These are phyloP conservation scores for Ensete ventricosum DNA, from an alignment of 176 grass and related monocot species.

Conservation along the genomic window DNA sequence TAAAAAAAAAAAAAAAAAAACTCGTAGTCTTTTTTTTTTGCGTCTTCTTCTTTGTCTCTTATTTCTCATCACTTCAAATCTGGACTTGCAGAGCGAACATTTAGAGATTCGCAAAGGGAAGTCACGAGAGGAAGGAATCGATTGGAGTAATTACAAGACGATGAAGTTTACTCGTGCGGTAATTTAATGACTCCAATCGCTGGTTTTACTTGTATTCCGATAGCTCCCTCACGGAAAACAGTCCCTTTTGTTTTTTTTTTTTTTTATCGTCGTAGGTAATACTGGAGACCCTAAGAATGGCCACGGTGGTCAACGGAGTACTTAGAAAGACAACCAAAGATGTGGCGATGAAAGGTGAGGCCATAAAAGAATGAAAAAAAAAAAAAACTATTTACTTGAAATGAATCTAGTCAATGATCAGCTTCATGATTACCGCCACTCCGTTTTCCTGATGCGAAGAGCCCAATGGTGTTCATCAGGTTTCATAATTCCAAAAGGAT, in stretches of 20 bases:
- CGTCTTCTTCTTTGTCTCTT: neutral
- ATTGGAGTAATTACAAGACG: conserved; percentile 75
- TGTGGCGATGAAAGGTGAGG: conserved; percentile 79
- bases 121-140: conserved; percentile 32
- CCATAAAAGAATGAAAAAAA: neutral
- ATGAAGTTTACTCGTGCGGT: conserved; percentile 92
- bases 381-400: neutral
- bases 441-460: no score
- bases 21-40: neutral
- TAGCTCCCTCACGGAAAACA: neutral
- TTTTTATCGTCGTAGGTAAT: conserved; percentile 32
- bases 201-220: neutral
- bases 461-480: conserved; percentile 36
- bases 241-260: no score
- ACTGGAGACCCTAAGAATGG: conserved; percentile 87
- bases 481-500: conserved; percentile 75
- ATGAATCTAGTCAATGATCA: neutral
- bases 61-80: neutral
- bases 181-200: neutral
- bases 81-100: conserved; percentile 59
- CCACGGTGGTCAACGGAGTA: conserved; percentile 87
- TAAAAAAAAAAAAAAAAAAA: no score
- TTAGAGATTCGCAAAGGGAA: conserved; percentile 54
- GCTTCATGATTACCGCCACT: neutral
- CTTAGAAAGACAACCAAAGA: conserved; percentile 92